A percentile compares a stretch with the other conserved stretches of the same genome.
Conservation (phyloP, 2,329 filamentous ascomycete species). For the Fusarium tjaetaba region DNA sequence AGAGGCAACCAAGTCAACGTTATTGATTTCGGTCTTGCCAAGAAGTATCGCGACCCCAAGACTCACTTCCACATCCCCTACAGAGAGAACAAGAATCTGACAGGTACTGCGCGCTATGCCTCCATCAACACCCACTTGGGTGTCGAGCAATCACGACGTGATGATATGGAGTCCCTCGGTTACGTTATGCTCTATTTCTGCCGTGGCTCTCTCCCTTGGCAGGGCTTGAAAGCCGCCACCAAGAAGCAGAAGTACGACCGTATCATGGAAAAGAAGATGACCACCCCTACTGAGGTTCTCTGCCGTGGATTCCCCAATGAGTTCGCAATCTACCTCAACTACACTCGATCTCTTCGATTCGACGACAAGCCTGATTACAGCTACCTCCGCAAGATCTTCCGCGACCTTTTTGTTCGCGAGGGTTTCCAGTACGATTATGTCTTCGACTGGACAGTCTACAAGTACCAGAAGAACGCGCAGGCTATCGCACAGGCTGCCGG, state of each 20-base stretch:
- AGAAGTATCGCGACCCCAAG: conserved; percentile 99
- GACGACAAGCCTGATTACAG: conserved; percentile 99
- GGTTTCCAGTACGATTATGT: conserved; percentile 99
- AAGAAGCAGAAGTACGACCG: conserved; percentile 99
- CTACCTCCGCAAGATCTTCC: conserved; percentile 99
- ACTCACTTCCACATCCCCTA: conserved; percentile 99
- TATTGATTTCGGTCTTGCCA: conserved; percentile 98
- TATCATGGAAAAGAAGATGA: conserved; percentile 99
- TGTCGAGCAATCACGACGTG: conserved; percentile 98
- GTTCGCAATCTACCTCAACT: conserved; percentile 99
- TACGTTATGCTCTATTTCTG: conserved; percentile 99
- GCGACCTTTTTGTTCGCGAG: conserved; percentile 97
- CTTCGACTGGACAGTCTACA: conserved; percentile 99
- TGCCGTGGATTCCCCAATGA: conserved; percentile 99
- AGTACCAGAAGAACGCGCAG: conserved; percentile 99
- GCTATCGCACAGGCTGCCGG: conserved; percentile 87
- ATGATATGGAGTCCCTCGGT: conserved; percentile 98
- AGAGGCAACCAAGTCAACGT: conserved; percentile 99
- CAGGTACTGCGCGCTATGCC: conserved; percentile 96
- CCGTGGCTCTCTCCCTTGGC: conserved; percentile 98
- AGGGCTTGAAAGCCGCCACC: conserved; percentile 96
- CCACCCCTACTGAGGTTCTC: conserved; percentile 95
- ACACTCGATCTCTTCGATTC: conserved; percentile 97
- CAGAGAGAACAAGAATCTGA: conserved; percentile 99
- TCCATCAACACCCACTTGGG: conserved; percentile 99